Evolutionary conservation across 768 basidiomycete species (phyloP).

Genomic region (Phaeolepiota aurea): DNA sequence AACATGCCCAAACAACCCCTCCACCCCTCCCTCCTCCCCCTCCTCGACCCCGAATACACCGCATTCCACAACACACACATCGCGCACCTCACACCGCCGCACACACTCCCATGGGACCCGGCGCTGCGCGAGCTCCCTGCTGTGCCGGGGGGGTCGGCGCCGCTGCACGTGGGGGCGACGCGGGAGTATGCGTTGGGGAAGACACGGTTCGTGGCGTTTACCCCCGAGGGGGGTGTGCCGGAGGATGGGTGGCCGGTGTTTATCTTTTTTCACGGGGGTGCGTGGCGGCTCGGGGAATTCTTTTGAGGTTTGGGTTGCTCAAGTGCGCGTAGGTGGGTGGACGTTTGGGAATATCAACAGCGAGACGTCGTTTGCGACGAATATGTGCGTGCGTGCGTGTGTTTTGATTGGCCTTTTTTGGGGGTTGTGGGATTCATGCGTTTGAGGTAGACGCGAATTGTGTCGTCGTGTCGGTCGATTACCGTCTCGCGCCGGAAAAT

Average conservation of each 20-base stretch:
- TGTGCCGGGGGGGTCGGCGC: conserved; percentile 48
- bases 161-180: conserved; percentile 46
- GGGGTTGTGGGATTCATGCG: neutral
- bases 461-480: conserved; percentile 60
- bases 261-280: conserved; percentile 70
- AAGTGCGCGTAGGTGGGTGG: conserved; percentile 52
- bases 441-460: conserved; percentile 42
- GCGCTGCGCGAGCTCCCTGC: conserved; percentile 40
- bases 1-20: conserved; percentile 35
- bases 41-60: conserved; percentile 61
- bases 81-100: conserved; percentile 35
- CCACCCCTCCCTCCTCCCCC: conserved; percentile 49
- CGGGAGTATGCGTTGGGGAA: conserved; percentile 45
- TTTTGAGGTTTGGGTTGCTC: neutral
- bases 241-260: conserved; percentile 61
- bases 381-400: conserved; percentile 45
- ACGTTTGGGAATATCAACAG: conserved; percentile 58
- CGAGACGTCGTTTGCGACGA: conserved; percentile 54
- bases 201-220: conserved; percentile 54
- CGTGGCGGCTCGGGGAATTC: neutral
- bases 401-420: neutral
- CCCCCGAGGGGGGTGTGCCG: conserved; percentile 45
- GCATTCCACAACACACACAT: conserved; percentile 49
- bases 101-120: conserved; percentile 57
- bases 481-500: conserved; percentile 64